Base-by-base conservation (phyloP, 768 basidiomycete species). In the Kwoniella dejecticola region DNA sequence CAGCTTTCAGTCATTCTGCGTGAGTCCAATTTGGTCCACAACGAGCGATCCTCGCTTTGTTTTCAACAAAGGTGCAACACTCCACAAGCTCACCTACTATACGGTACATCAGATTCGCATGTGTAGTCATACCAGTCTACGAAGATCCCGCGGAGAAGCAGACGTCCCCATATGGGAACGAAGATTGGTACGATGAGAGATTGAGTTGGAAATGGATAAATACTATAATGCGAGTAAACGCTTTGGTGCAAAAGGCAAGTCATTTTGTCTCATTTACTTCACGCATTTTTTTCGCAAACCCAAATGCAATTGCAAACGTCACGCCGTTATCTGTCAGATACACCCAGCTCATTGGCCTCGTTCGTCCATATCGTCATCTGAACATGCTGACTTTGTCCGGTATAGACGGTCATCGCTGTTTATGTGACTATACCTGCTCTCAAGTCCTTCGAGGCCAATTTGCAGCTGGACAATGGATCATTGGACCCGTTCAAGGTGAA, bases 1-100 rank as follows among this genome's bases (percentile, higher is more conserved):
- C 95, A 2, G 90, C 95, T 0, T 98, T 98, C 78, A 82, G 87
- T 4, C 96, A 99, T 77, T 94, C 96, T 10, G 94, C 97, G 92
- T 97, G 75, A 70, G 89, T 80, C n/a, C 30, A 30, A 23, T n/a
- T 11, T 42, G 17, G 10, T 42, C 17, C 19, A 42, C 36, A 38
- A 38, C 17, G n/a, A 8, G 36, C 8, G 17, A 38, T 8, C 36
- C 8, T 17, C 36, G 8, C 17, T 38, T 38, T 38, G 8, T 17
- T 8, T 38, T 38, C 36, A 38, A 38, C 36, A 38, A 17, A 38
- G 17, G 17, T 8, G 8, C 36, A n/a, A n/a, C n/a, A n/a, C n/a
- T n/a, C n/a, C n/a, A n/a, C n/a, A n/a, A n/a, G n/a, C n/a, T n/a
- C n/a, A n/a, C n/a, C n/a, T n/a, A n/a, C n/a, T n/a, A n/a, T n/a